Evolutionary conservation across 257 asterid species (phyloP).

Genomic region (Gentiana straminea): DNA sequence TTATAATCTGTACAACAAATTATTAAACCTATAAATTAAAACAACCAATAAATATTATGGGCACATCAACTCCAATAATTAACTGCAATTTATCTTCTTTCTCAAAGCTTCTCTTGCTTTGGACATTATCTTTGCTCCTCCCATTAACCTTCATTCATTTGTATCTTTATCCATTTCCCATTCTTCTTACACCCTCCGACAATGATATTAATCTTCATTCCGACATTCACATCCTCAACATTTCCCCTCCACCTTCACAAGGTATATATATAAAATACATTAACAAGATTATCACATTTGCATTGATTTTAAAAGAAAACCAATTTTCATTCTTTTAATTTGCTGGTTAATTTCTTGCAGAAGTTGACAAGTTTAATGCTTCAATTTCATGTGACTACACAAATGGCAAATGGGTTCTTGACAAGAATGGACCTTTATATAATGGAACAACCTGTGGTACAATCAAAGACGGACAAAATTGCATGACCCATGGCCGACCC

Average conservation of each 20-base stretch:
- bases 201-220: constrained; percentile 3
- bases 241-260: constrained; percentile 12
- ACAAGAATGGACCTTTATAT: constrained; percentile 39
- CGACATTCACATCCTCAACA: constrained; percentile 9
- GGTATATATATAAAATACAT: constrained; percentile 17
- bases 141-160: constrained; percentile 33
- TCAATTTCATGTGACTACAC: constrained; percentile 44
- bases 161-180: constrained; percentile 20
- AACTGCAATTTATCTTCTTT: constrained; percentile 5
- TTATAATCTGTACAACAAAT: neutral
- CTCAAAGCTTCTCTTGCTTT: constrained; percentile 21
- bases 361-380: neutral
- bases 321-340: too few species aligned
- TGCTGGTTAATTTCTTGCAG: constrained; percentile 18
- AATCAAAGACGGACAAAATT: constrained; percentile 60
- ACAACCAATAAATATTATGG: neutral
- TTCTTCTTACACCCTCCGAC: constrained; percentile 16
- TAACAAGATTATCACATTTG: too few species aligned
- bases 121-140: constrained; percentile 24
- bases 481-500: constrained; percentile 54
- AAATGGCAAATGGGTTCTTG: constrained; percentile 50
- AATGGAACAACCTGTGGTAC: constrained; percentile 57
- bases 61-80: neutral
- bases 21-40: neutral
- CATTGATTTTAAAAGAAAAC: too few species aligned